Percentiles rank a stretch among this genome's conserved stretches.
Conservation (phyloP, 1,139 yeast genomes). For the Saccharomyces hybrid region DNA sequence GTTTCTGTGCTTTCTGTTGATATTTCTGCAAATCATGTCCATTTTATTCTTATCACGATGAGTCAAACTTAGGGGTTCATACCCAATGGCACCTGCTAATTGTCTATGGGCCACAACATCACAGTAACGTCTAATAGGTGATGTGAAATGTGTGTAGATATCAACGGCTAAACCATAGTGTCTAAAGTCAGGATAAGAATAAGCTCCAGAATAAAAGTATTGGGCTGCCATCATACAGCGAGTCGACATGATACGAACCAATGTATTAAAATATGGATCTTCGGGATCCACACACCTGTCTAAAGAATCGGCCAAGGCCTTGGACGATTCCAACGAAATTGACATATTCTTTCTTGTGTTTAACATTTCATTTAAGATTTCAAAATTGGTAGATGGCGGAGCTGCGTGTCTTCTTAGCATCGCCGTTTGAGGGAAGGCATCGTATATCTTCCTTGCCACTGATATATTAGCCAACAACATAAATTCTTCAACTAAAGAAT, state of each 20-base stretch:
- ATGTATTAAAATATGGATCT: constrained; percentile 89
- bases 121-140: constrained; percentile 97
- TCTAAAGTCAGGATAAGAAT: constrained; percentile 84
- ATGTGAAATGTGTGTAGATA: constrained; percentile 96
- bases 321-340: constrained; percentile 77
- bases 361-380: constrained; percentile 78
- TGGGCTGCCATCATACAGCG: constrained; percentile 99
- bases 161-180: constrained; percentile 98
- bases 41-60: constrained; percentile 87
- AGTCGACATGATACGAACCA: constrained; percentile 94
- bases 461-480: constrained; percentile 96
- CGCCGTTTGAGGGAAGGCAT: constrained; percentile 94
- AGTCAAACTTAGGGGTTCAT: constrained; percentile 71
- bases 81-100: constrained; percentile 93
- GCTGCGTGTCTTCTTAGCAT: constrained; percentile 96
- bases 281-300: constrained; percentile 76
- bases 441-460: constrained; percentile 87
- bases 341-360: constrained; percentile 75
- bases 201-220: constrained; percentile 90
- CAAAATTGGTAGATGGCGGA: constrained; percentile 93
- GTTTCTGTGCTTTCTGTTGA: constrained; percentile 90
- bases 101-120: constrained; percentile 97
- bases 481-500: constrained; percentile 94
- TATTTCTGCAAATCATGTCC: constrained; percentile 83
- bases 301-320: constrained; percentile 86